A percentile compares a stretch with the other conserved stretches of the same genome.
Evolutionary conservation across 495 filamentous ascomycete species (phyloP).

Genomic region (Chaetomium fimeti): DNA sequence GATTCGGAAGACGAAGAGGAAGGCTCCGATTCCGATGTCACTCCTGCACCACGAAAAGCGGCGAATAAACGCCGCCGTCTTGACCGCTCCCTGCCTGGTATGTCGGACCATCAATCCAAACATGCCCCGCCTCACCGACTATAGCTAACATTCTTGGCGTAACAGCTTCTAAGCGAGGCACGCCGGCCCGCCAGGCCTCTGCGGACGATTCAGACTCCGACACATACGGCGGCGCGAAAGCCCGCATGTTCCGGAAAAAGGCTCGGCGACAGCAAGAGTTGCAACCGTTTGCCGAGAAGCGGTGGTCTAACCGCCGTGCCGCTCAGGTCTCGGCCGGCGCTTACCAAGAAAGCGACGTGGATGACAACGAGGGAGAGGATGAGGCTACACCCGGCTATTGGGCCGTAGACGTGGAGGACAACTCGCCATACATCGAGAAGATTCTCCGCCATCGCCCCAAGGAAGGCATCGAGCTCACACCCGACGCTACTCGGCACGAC

Average conservation of each 20-base stretch:
- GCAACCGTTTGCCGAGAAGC: conserved; percentile 66
- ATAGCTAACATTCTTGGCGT: conserved; percentile 30
- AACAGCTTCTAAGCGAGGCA: conserved; percentile 65
- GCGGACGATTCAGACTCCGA: conserved; percentile 66
- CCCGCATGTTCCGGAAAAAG: conserved; percentile 66
- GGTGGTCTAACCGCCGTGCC: conserved; percentile 87
- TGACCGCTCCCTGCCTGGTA: conserved; percentile 51
- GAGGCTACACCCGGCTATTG: conserved; percentile 61
- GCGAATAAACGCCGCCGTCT: conserved; percentile 53
- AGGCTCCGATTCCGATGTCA: conserved; percentile 65
- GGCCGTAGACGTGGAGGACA: conserved; percentile 62
- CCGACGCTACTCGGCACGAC: conserved; percentile 67
- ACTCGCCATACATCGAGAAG: conserved; percentile 78
- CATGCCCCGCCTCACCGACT: not conserved
- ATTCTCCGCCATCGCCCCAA: conserved; percentile 81
- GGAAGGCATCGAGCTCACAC: conserved; percentile 60
- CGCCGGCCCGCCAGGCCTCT: conserved; percentile 58
- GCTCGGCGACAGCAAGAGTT: conserved; percentile 62
- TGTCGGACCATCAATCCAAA: conserved; percentile 25
- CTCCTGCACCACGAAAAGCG: conserved; percentile 49
- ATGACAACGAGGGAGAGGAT: conserved; percentile 63
- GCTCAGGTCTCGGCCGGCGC: conserved; percentile 82
- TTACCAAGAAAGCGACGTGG: conserved; percentile 80
- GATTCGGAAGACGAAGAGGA: conserved; percentile 74
- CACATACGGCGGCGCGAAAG: conserved; percentile 71